Evolutionary conservation across 2,329 filamentous ascomycete species (phyloP).

Genomic region (Calonectria fujianensis): DNA sequence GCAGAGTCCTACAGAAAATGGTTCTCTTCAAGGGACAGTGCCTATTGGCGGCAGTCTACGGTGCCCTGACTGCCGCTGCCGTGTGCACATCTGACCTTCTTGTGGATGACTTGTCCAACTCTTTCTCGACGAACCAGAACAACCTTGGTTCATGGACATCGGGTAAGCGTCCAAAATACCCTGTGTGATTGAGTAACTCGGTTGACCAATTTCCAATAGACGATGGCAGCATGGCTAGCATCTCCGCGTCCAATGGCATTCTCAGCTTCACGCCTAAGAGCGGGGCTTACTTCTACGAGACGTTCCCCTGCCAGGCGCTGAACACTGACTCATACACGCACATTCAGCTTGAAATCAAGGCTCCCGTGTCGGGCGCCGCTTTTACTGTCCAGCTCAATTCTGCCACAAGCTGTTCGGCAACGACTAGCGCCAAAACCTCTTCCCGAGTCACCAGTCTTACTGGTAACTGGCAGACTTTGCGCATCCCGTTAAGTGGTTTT

Average conservation of each 20-base stretch:
- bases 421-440: slow-evolving; percentile 65
- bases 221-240: slow-evolving; percentile 68
- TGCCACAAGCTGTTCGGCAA: slow-evolving; percentile 63
- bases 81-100: slow-evolving; percentile 56
- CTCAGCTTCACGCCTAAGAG: slow-evolving; percentile 70
- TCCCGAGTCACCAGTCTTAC: slow-evolving; percentile 67
- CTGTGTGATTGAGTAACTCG: not conserved
- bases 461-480: slow-evolving; percentile 69
- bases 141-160: slow-evolving; percentile 60
- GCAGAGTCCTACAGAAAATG: slow-evolving; percentile 39
- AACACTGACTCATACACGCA: slow-evolving; percentile 69
- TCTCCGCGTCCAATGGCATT: slow-evolving; percentile 63
- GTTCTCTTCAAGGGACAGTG: slow-evolving; percentile 38
- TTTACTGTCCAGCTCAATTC: slow-evolving; percentile 63
- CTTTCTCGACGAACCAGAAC: slow-evolving; percentile 58
- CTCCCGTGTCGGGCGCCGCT: slow-evolving; percentile 47
- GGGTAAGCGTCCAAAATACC: slow-evolving; percentile 53
- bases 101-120: slow-evolving; percentile 59
- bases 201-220: slow-evolving; percentile 59
- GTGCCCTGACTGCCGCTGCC: slow-evolving; percentile 42
- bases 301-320: slow-evolving; percentile 68
- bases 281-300: slow-evolving; percentile 73
- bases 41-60: slow-evolving; percentile 43
- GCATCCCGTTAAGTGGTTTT: slow-evolving; percentile 70
- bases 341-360: slow-evolving; percentile 55